Base-by-base conservation (phyloP, 163 green algal species). In the Chlamydomonas reinhardtii region DNA sequence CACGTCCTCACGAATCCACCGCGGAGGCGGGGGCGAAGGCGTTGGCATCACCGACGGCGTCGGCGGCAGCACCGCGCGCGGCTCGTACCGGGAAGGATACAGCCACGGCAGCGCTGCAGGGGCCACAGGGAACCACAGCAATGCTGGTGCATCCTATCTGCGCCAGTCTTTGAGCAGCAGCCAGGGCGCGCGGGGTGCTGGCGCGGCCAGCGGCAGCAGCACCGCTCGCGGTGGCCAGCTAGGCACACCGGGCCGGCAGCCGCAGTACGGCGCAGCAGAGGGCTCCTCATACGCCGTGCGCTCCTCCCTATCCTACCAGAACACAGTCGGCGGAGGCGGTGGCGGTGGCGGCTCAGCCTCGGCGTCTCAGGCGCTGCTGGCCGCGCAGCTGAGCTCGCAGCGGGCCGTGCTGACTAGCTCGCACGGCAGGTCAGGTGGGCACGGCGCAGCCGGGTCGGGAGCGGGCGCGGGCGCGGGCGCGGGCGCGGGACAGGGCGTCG, bases 341-440 rank as follows among this genome's bases (percentile, higher is more conserved):
- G 27, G 61, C 24, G 24, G 61, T 6, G 22, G 61, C 24, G 24
- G 61, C 24, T 68, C 48, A 1, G 61, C 22, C 12, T 22, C 61
- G 61, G 61, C 61, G 61, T 68, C 61, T 11, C 61, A 56, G 48
- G 48, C 48, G 48, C 48, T 56, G 9, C 48, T 56, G 48, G 48
- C 48, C 12, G 48, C 48, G 61, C 22, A 65, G 22, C 59, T 65
- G 2, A 69, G 64, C 20, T 17, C 31, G 48, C 37, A 48, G 66
- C 68, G 25, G 56, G 77, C 85, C 43, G 75, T 75, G 75, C 68
- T 85, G 74, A 73, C 62, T 22, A 65, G 34, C 59, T 52, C 78
- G 24, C 69, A 76, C 32, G 39, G 34, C 68, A 14, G 43, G 70
- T 11, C 35, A 56, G 37, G 77, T 25, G 64, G 31, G 48, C 48